Percentiles rank a stretch among this genome's conserved stretches.
Evolutionary conservation across 768 basidiomycete species (phyloP).

Genomic region (Symmetrospora coprosmae): DNA sequence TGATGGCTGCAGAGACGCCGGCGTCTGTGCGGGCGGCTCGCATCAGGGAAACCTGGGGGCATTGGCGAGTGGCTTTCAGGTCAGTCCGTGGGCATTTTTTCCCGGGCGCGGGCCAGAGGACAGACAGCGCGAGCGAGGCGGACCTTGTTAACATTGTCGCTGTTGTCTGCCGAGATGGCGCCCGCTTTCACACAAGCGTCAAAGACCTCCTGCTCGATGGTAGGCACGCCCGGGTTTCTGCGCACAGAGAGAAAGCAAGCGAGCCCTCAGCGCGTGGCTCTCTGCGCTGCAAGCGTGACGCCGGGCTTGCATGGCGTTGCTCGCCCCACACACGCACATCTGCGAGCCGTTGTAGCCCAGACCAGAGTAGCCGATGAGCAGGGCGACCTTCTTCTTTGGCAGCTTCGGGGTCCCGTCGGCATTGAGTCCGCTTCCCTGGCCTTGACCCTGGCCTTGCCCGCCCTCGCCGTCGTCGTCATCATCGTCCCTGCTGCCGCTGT

Average conservation of each 20-base stretch:
- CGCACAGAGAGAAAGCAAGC: background rate
- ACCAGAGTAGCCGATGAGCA: conserved; percentile 82
- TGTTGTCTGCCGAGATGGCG: conserved; percentile 87
- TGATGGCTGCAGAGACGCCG: conserved; percentile 92
- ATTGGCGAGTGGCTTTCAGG: background rate
- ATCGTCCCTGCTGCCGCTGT: background rate
- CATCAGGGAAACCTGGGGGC: conserved; percentile 55
- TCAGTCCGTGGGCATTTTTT: no score
- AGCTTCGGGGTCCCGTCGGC: conserved; percentile 31
- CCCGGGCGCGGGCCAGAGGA: no score
- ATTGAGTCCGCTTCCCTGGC: no score
- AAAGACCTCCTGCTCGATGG: conserved; percentile 83
- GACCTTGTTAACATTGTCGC: conserved; percentile 77
- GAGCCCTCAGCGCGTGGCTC: background rate
- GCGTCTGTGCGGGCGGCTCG: conserved; percentile 92
- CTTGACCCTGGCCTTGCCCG: background rate
- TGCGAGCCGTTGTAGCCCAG: conserved; percentile 90
- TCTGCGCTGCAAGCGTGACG: no score
- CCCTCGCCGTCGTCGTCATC: background rate
- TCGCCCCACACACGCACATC: conserved; percentile 59
- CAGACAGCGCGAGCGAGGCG: background rate
- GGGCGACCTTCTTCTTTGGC: conserved; percentile 70
- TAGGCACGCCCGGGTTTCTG: conserved; percentile 59
- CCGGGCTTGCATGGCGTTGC: no score
- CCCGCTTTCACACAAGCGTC: conserved; percentile 74